Evolutionary conservation across 805 yeast genomes (phyloP), one percentile per base, ranked within the genome.

Genomic region (Yamadazyma paraphyllophila): DNA sequence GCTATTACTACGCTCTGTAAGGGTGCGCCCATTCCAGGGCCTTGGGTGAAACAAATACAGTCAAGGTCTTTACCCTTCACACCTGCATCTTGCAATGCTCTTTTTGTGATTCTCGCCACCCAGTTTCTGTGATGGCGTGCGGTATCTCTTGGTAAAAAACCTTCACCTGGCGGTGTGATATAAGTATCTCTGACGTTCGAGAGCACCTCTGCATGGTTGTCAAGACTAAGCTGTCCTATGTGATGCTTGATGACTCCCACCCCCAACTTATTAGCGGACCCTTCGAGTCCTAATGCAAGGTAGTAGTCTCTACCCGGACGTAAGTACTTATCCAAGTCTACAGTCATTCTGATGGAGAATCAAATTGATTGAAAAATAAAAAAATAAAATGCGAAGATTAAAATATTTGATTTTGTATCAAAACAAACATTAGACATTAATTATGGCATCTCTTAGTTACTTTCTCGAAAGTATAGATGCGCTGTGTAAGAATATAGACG

Each of bases 1-100:
- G 96, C 95, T 40, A 94, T 75, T 2, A 85, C 98, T 33, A 90
- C 97, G 45, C 92, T 82, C 56, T 94, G 96, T 43, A 94, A 69
- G 0, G 99, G 99, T 0, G 98, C 98, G 2, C 99, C 99, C 98
- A 94, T 94, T 1, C 99, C 99, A 0, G 99, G 99, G 4, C 99
- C 99, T 65, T 87, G 95, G 1, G 99, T 94, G 63, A 94, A 94
- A 63, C 96, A 89, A 40, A 94, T 86, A 41, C 87, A 83, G 64
- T 86, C 91, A 5, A 85, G 58, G 38, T 86, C 86, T 7, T 54
- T 48, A 5, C 76, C 71, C 1, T 56, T 53, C 5, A 88, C 57
- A 0, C 67, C 63, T 1, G 95, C 84, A 35, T 83, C 91, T 2
- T 62, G 61, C 35, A 94, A 58, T 0, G 98, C 85, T 26, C 58